Evolutionary conservation across 2,329 filamentous ascomycete species (phyloP), one percentile per base, ranked within the genome.

Genomic region (Alternaria alternata): DNA sequence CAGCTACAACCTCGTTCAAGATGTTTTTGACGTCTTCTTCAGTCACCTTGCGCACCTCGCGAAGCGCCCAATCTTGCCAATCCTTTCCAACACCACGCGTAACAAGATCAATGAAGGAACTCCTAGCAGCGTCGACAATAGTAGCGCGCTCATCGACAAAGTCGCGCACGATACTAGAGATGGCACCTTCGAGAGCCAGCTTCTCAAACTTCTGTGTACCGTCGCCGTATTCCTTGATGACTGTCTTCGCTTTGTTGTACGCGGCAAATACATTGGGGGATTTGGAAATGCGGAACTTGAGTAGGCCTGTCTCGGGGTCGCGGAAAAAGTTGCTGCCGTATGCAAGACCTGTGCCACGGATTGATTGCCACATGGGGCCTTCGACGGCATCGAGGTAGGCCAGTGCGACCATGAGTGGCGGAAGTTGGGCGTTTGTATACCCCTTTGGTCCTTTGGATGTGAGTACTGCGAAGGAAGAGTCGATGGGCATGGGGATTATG

Each of bases 311-410:
- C 72, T 95, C 92, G 28, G 92, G 82, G 72, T 92, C 91, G 46
- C 91, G 89, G 44, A 85, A 85, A 74, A 98, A 96, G 70, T 86
- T 88, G 1, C 91, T 90, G 54, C 94, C 94, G 74, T 99, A 99
- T 0, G 95, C 95, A 53, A 98, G 88, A 44, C 95, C 95, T 43
- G 92, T 95, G 57, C 95, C 95, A 47, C 95, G 92, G 49, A 98
- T 91, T 0, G 93, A 92, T 64, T 91, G 91, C 94, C 95, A 98
- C 32, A 99, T 87, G 0, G 95, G 95, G 0, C 95, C 95, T 79
- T 99, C 95, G 18, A 96, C 91, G 1, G 93, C 89, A 74, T 97
- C 94, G 62, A 99, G 89, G 75, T 97, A 98, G 20, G 93, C 89
- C 51, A 93, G 88, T 1, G 94, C 93, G 7, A 99, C 94, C 77